Conservation (phyloP, 169 alveolate genomes). For the Plasmodium relictum region DNA sequence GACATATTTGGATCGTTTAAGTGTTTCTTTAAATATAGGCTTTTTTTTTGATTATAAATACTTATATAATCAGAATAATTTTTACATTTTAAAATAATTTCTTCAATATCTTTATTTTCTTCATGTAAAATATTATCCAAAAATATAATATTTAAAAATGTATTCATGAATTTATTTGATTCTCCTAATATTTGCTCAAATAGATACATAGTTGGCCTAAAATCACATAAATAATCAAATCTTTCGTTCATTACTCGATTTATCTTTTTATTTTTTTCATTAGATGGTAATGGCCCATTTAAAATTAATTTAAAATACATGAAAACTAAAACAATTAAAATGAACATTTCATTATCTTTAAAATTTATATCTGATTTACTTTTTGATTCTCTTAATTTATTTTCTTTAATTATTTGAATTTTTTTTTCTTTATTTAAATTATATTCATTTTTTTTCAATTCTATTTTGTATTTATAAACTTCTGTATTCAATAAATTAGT, state of each 20-base stretch:
- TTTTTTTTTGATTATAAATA: constrained; percentile 22
- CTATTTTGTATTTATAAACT: constrained; percentile 40
- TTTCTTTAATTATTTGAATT: constrained; percentile 51
- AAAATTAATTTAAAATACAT: constrained; percentile 65
- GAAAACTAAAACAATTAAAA: constrained; percentile 51
- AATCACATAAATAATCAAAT: constrained; percentile 52
- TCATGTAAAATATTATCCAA: constrained; percentile 69
- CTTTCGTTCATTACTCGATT: constrained; percentile 72
- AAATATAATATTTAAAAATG: constrained; percentile 49
- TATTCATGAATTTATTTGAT: constrained; percentile 53
- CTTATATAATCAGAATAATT: constrained; percentile 38
- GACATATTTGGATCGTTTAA: not conserved
- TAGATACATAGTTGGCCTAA: constrained; percentile 74
- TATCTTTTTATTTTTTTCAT: constrained; percentile 36
- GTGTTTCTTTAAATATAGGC: not conserved
- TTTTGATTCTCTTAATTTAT: constrained; percentile 42
- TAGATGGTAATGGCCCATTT: constrained; percentile 67
- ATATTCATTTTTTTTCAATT: constrained; percentile 49
- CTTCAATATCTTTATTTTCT: constrained; percentile 36
- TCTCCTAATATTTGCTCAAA: constrained; percentile 69
- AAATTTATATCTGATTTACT: constrained; percentile 67
- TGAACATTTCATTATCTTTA: constrained; percentile 68
- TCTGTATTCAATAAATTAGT: constrained; percentile 60
- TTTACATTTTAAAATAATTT: constrained; percentile 24
- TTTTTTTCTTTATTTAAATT: constrained; percentile 47